A percentile compares a stretch with the other conserved stretches of the same genome.
Evolutionary conservation across 2,329 filamentous ascomycete species (phyloP).

Genomic region (Acarospora socialis): DNA sequence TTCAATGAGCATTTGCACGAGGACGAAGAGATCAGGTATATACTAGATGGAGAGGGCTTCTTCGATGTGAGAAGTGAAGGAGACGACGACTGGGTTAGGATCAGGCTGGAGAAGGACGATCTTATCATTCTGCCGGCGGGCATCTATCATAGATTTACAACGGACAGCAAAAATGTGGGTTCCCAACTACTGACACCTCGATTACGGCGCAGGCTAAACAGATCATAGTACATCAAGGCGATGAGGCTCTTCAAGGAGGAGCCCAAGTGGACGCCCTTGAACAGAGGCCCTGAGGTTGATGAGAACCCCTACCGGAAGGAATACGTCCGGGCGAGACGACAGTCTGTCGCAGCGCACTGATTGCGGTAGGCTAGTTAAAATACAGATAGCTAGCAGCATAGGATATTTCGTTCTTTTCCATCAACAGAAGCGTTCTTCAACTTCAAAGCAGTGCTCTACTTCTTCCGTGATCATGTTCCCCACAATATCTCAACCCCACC

Average conservation of each 20-base stretch:
- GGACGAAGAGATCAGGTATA: constrained; percentile 96
- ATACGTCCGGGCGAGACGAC: constrained; percentile 47
- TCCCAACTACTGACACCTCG: constrained; percentile 5
- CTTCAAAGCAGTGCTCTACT: no score
- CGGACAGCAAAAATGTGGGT: constrained; percentile 77
- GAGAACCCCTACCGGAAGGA: constrained; percentile 62
- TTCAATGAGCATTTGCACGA: constrained; percentile 95
- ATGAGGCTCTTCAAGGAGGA: constrained; percentile 97
- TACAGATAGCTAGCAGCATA: no score
- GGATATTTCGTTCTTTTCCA: no score
- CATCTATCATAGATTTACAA: constrained; percentile 96
- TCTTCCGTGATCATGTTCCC: no score
- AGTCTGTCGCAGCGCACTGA: no score
- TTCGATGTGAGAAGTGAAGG: constrained; percentile 78
- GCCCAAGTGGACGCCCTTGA: constrained; percentile 93
- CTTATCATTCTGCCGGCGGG: constrained; percentile 86
- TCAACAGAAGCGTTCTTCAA: no score
- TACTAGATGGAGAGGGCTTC: constrained; percentile 74
- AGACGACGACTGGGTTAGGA: constrained; percentile 86
- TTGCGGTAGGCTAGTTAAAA: no score
- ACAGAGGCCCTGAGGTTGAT: constrained; percentile 65
- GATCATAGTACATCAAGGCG: constrained; percentile 69
- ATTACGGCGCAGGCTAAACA: not conserved
- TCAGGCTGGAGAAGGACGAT: constrained; percentile 71
- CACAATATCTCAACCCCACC: no score